These are phyloP conservation scores for Phyllostachys edulis DNA, from an alignment of 176 grass and related monocot genomes.

Conservation along the genomic window DNA sequence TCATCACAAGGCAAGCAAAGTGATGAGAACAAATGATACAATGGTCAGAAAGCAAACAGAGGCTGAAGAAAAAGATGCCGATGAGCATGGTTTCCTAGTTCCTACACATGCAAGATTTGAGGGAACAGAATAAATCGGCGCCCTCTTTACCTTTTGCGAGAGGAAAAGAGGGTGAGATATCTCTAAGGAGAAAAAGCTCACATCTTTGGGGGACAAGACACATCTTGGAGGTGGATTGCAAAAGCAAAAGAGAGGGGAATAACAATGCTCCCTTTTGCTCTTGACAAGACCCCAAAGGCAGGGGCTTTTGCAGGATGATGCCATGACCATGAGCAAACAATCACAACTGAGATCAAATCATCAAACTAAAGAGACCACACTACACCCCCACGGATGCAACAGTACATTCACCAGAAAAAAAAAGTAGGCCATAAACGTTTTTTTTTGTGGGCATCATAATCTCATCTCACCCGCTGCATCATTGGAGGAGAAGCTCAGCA, in stretches of 20 bases:
- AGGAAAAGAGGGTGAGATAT: constrained; percentile 26
- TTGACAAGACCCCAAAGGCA: constrained; percentile 56
- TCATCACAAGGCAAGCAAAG: constrained; percentile 27
- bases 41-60: not conserved
- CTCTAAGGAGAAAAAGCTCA: constrained; percentile 34
- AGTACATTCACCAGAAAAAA: not conserved
- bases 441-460: not conserved
- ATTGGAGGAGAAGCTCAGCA: constrained; percentile 48
- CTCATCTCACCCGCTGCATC: constrained; percentile 31
- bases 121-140: constrained; percentile 36
- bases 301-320: constrained; percentile 34
- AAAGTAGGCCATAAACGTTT: not conserved
- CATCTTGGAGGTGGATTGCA: constrained; percentile 29
- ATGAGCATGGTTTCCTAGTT: constrained; percentile 29
- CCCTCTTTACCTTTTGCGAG: constrained; percentile 31
- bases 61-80: not conserved
- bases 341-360: not conserved
- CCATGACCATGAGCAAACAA: constrained; percentile 41
- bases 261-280: constrained; percentile 43
- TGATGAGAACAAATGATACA: constrained; percentile 10
- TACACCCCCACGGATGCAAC: constrained; percentile 34
- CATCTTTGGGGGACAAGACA: constrained; percentile 50
- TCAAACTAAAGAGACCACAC: not conserved
- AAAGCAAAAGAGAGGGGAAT: constrained; percentile 50
- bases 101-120: constrained; percentile 46